Evolutionary conservation across 2,329 filamentous ascomycete genomes (phyloP).

Genomic region (Colletotrichum orbiculare): DNA sequence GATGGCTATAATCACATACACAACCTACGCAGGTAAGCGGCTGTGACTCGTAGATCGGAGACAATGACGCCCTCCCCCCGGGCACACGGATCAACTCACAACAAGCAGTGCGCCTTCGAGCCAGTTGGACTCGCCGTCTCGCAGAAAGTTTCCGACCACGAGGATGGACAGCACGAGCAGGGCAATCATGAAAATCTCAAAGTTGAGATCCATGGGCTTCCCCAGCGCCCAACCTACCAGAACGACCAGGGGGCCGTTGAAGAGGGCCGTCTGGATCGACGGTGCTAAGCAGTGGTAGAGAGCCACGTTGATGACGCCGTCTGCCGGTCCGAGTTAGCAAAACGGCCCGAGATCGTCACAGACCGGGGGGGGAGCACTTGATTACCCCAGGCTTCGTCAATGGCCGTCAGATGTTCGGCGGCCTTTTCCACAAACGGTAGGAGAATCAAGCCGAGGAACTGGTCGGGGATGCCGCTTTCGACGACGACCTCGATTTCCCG

Average conservation of each 20-base stretch:
- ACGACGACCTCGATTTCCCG: conserved; percentile 68
- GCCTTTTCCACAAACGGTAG: conserved; percentile 77
- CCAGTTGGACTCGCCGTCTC: conserved; percentile 81
- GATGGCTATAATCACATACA: conserved; percentile 58
- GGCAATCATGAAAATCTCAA: conserved; percentile 81
- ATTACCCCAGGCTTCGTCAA: conserved; percentile 73
- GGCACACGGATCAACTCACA: conserved; percentile 45
- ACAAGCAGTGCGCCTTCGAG: conserved; percentile 79
- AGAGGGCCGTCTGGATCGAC: conserved; percentile 79
- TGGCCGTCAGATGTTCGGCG: conserved; percentile 75
- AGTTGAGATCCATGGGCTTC: conserved; percentile 75
- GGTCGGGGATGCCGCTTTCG: conserved; percentile 45
- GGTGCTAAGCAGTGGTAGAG: conserved; percentile 79
- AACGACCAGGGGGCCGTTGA: conserved; percentile 79
- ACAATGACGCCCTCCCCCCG: background rate
- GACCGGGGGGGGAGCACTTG: no score
- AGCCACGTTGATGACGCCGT: conserved; percentile 75
- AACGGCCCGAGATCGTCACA: accelerated
- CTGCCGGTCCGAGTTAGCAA: conserved; percentile 39
- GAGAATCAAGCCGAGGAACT: conserved; percentile 66
- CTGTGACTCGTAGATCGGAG: no score
- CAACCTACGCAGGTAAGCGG: conserved; percentile 40
- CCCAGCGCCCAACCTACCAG: conserved; percentile 76
- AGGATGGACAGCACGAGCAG: conserved; percentile 79
- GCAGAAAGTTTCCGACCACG: conserved; percentile 79